Conservation (phyloP, 2,329 filamentous ascomycete species). For the Sporothrix brunneoviolacea region DNA sequence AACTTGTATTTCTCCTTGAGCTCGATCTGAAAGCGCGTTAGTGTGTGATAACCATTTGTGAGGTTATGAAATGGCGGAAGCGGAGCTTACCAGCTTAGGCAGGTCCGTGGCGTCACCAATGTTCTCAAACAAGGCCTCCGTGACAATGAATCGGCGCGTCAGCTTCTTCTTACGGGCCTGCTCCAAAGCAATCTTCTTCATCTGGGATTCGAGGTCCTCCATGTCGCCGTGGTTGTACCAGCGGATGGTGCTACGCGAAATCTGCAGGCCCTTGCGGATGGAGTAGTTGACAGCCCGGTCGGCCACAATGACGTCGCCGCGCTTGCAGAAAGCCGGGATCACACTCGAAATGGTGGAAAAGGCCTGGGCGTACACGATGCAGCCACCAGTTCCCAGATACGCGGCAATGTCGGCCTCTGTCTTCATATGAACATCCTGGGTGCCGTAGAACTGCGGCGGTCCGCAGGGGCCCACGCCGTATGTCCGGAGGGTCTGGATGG, state of each 20-base stretch:
- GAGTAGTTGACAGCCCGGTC: conserved; percentile 91
- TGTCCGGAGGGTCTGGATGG: conserved; percentile 84
- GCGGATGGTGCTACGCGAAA: conserved; percentile 79
- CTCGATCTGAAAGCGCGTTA: conserved; percentile 57
- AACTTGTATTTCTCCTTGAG: conserved; percentile 97
- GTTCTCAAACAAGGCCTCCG: conserved; percentile 89
- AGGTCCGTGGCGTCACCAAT: conserved; percentile 79
- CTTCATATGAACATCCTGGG: conserved; percentile 96
- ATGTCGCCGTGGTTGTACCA: conserved; percentile 98
- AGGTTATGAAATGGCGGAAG: neutral
- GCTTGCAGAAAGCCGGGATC: conserved; percentile 93
- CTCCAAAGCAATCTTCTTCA: conserved; percentile 80
- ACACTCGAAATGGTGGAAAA: conserved; percentile 97
- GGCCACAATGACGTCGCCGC: conserved; percentile 93
- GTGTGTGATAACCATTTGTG: too few species aligned
- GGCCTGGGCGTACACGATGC: conserved; percentile 92
- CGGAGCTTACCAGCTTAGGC: conserved; percentile 65
- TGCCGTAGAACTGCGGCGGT: conserved; percentile 96
- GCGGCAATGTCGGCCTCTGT: conserved; percentile 89
- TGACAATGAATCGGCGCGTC: conserved; percentile 90
- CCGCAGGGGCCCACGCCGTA: conserved; percentile 97
- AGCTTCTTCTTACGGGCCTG: conserved; percentile 77
- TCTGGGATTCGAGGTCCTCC: conserved; percentile 80
- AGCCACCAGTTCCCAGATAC: conserved; percentile 78
- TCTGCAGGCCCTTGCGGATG: conserved; percentile 89